Conservation (phyloP, 352 stramenopile genomes). For the Phytophthora sojae region DNA sequence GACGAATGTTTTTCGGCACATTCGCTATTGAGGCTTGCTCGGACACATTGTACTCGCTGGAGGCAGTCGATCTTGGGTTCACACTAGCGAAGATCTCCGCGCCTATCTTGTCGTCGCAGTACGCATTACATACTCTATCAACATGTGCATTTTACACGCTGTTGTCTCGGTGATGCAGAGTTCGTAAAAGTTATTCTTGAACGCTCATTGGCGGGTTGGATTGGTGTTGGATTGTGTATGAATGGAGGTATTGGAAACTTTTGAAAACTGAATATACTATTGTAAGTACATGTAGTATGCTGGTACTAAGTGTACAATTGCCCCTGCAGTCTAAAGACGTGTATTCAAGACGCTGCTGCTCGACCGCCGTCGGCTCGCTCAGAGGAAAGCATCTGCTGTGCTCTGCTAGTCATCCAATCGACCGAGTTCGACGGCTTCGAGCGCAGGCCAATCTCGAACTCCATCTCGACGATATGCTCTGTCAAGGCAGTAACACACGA, state of each 20-base stretch:
- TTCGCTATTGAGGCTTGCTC: background rate
- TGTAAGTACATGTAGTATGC: too few relatives aligned
- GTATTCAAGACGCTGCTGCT: too few relatives aligned
- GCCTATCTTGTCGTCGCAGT: conserved; percentile 7
- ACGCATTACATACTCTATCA: conserved; percentile 16
- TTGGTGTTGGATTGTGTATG: too few relatives aligned
- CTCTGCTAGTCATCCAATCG: too few relatives aligned
- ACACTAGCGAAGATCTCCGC: background rate
- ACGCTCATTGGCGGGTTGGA: background rate
- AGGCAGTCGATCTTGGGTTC: too few relatives aligned
- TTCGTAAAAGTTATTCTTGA: background rate
- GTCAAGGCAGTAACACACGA: conserved; percentile 5
- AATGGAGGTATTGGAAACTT: background rate
- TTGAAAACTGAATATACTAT: background rate
- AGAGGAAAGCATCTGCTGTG: too few relatives aligned
- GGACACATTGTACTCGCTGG: too few relatives aligned
- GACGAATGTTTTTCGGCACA: background rate
- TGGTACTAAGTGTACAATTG: too few relatives aligned
- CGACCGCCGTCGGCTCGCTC: too few relatives aligned
- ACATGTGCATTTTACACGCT: background rate
- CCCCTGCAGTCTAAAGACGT: too few relatives aligned
- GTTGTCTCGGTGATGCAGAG: conserved; percentile 19
- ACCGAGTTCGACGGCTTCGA: too few relatives aligned
- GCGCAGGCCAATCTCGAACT: conserved; percentile 29
- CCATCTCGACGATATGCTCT: conserved; percentile 13